Evolutionary conservation across 768 basidiomycete species (phyloP).

Genomic region (Coprinellus aureogranulatus): DNA sequence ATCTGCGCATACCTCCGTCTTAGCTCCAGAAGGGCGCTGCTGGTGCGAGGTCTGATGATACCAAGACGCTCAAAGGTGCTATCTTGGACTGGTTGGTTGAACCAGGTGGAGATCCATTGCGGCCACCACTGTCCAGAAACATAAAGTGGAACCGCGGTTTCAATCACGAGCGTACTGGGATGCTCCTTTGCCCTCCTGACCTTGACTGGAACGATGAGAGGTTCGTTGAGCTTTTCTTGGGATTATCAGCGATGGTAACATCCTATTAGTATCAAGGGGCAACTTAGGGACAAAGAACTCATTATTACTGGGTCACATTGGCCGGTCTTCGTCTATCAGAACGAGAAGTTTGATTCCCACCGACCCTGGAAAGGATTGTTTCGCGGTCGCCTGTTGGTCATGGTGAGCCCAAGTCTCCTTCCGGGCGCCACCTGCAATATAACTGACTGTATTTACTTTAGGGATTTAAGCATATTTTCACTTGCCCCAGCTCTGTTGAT

Average conservation of each 20-base stretch:
- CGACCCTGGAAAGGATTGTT: constrained; percentile 4
- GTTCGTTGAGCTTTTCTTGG: background rate
- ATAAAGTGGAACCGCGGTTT: background rate
- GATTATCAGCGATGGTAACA: background rate
- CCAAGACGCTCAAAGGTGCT: background rate
- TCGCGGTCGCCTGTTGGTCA: background rate
- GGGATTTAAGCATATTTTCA: constrained; percentile 7
- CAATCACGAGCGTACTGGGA: background rate
- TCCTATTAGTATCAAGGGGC: background rate
- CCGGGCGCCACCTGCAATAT: no score
- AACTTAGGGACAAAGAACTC: background rate
- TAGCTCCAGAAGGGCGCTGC: background rate
- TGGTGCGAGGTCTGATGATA: background rate
- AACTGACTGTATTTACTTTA: background rate
- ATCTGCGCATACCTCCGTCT: no score
- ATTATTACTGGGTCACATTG: background rate
- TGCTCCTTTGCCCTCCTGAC: background rate
- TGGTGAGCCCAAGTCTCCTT: background rate
- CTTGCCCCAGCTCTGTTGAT: constrained; percentile 4
- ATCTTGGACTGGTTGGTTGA: background rate
- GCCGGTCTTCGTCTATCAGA: background rate
- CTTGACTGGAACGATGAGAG: background rate
- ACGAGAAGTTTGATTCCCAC: background rate
- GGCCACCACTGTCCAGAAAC: background rate
- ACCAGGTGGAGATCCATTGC: background rate